Evolutionary conservation across 73 alveolate genomes (phyloP), one percentile per base, ranked within the genome.

Genomic region (Breviolum minutum): DNA sequence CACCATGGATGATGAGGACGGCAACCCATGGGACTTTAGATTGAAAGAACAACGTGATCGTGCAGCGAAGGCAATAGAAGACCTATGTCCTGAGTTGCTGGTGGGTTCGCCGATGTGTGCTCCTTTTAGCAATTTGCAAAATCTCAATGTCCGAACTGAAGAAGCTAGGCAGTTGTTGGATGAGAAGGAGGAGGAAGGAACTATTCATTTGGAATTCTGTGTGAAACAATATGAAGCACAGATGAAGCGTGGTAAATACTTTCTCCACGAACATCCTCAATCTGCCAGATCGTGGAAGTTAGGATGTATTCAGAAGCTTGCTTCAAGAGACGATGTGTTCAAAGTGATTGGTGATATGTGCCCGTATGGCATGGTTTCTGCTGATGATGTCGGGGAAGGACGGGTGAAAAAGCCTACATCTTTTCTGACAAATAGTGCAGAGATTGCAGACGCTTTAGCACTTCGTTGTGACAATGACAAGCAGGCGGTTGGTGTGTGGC

Each of bases 181-280:
- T 0, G 40, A 63, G 14, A 22, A 27, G 24, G 11, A 26, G 40
- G 64, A 2, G 5, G 77, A 87, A 20, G 95, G 62, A 19, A 87
- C 11, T n/a, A 14, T 6, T 7, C 95, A 87, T 29, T 30, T 87
- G 5, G 63, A 63, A 13, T 27, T 62, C 29, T 87, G 95, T 64
- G 8, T 27, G 12, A 48, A 84, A 19, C 24, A 63, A 11, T 87
- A 87, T 64, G 19, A 29, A 19, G 5, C 3, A 40, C 96, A 89
- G 74, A 71, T 89, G 70, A 62, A 0, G 24, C 32, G 83, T 3
- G 66, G 66, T 7, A 30, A 2, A 5, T 69, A 16, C 7, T 89
- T 89, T 63, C 14, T 89, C 30, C 86, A 69, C 17, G 96, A 89
- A 30, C 83, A 64, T 69, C 96, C 96, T 70, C 22, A 40, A 16